Base-by-base conservation (phyloP, 2,329 filamentous ascomycete species). In the Chaetomiaceae sp. region DNA sequence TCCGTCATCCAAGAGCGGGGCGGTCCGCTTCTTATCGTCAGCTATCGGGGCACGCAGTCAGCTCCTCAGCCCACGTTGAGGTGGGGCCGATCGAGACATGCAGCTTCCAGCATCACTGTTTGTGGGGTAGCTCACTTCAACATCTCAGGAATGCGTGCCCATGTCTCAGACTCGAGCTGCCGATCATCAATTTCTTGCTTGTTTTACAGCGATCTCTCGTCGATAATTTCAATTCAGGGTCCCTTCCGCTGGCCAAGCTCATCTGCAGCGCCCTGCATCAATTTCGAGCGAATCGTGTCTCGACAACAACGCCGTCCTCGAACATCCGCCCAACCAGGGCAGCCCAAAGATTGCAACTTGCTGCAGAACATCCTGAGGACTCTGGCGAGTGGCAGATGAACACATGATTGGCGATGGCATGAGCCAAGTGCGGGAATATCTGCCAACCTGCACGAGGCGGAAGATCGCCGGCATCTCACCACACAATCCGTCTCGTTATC, bases 391-490 rank as follows among this genome's bases (percentile, higher is more conserved):
- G 54, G 57, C 43, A 59, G 51, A 47, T 40, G 55, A 55, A 65
- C 62, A 64, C 61, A 61, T 56, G 54, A 62, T 57, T 55, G 51
- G 54, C 49, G 37, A 59, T 61, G 55, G 57, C 50, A 59, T 59
- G 57, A 58, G 54, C 53, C 51, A 43, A 31, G 27, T 31, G 47
- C 48, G 40, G 22, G 6, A 36, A 27, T 20, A 15, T 19, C 12
- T 17, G 9, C 20, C 36, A 56, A 54, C 36, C 48, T 48, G 47
- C 51, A 49, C 48, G 38, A 37, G 39, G 50, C 54, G 47, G n/a
- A n/a, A 57, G 19, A 59, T 56, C 53, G 48, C 51, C 17, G 29
- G 20, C 22, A 34, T 27, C 29, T 43, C 48, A 55, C n/a, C 52
- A 52, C 49, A 45, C 52, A 40, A 57, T 44, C 36, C 12, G 23